phyloP scores from a whole-genome alignment of 2,329 filamentous ascomycete species.

The Colletotrichum ledebouriae region DNA sequence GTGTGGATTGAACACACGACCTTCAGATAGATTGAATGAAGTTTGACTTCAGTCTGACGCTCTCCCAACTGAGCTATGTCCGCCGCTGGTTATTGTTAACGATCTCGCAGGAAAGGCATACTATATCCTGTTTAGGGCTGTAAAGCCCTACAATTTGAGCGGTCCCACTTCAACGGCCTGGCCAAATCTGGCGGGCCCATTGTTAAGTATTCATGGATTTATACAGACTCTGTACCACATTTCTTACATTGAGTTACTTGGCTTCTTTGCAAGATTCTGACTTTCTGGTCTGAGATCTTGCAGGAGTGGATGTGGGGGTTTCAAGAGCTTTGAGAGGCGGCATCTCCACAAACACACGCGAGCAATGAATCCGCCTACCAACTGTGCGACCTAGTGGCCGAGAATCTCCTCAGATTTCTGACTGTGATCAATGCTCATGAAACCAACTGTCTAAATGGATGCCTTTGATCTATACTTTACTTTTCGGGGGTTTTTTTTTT shows the following conservation, averaged over 20 bases:
- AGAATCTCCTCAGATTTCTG: not conserved
- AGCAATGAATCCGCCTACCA: too few relatives aligned
- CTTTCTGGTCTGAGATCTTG: too few relatives aligned
- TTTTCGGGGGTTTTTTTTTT: too few relatives aligned
- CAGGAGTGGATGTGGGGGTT: too few relatives aligned
- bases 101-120: rapidly evolving
- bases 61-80: conserved; percentile 43
- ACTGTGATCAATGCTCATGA: not conserved
- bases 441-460: not conserved
- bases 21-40: conserved; percentile 40
- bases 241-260: too few relatives aligned
- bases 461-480: not conserved
- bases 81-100: conserved; percentile 18
- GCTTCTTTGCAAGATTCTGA: too few relatives aligned
- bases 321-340: too few relatives aligned
- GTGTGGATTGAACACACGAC: conserved; percentile 42
- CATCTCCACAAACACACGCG: too few relatives aligned
- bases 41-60: conserved; percentile 40
- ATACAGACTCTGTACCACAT: too few relatives aligned
- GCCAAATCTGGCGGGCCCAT: too few relatives aligned
- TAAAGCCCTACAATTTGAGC: not conserved
- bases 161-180: not conserved
- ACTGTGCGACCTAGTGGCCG: too few relatives aligned
- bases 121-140: not conserved
- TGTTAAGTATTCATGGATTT: too few relatives aligned